These are phyloP conservation scores for Prosopis cineraria DNA, from an alignment of 306 rosid genomes.

Conservation along the genomic window DNA sequence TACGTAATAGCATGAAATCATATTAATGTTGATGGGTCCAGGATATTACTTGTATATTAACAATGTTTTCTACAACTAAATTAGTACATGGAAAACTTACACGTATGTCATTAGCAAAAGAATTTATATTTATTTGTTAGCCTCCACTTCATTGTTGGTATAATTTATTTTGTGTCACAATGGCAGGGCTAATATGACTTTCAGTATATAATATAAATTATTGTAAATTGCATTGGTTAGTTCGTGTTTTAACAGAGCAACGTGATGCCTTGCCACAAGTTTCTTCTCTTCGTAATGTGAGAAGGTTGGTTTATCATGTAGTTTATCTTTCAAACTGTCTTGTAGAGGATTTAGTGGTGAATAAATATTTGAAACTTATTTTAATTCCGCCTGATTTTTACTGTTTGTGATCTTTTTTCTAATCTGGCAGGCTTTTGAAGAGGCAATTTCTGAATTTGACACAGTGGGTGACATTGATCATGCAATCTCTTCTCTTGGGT, in stretches of 20 bases:
- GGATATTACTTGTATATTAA: not conserved
- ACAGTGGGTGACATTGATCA: slow-evolving; percentile 90
- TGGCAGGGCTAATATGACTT: not conserved
- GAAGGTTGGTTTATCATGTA: not conserved
- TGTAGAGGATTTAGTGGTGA: not conserved
- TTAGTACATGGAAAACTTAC: not conserved
- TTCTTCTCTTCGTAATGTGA: not conserved
- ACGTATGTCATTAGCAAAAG: not conserved
- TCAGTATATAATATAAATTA: not conserved
- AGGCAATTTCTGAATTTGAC: slow-evolving; percentile 89
- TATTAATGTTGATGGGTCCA: not conserved
- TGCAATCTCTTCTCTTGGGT: slow-evolving; percentile 97
- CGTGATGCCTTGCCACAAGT: not conserved
- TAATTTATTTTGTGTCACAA: not conserved
- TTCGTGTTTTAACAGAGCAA: not conserved
- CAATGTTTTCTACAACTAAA: not conserved
- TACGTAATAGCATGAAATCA: no score
- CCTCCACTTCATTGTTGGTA: not conserved
- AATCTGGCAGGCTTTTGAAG: slow-evolving; percentile 77
- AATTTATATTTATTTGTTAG: not conserved
- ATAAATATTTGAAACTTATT: not conserved
- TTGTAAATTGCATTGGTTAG: not conserved
- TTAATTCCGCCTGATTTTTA: not conserved
- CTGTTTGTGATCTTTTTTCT: not conserved
- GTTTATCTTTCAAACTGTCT: not conserved